Percentiles rank a stretch among this genome's conserved stretches.
Evolutionary conservation across 2,329 filamentous ascomycete species (phyloP).

Genomic region (Didymella lethalis): DNA sequence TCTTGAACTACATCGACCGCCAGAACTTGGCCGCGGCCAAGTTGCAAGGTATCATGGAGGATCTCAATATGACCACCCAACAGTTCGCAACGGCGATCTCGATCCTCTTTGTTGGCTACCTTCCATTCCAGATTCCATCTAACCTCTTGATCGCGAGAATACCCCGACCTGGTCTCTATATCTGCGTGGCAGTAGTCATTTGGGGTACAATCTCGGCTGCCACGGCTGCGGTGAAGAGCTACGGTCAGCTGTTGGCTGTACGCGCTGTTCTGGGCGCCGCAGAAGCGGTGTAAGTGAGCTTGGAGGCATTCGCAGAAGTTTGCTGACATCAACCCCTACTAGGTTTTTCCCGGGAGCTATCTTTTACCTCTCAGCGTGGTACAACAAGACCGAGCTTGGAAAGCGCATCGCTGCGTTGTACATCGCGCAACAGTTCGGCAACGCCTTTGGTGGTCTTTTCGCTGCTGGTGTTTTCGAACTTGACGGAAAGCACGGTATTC

Average conservation of each 20-base stretch:
- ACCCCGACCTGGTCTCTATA: constrained; percentile 29
- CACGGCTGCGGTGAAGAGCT: constrained; percentile 27
- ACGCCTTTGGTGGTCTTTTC: constrained; percentile 53
- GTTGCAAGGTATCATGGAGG: constrained; percentile 32
- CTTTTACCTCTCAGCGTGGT: constrained; percentile 69
- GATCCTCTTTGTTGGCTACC: constrained; percentile 62
- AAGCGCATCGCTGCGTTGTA: constrained; percentile 45
- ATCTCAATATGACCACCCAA: constrained; percentile 32
- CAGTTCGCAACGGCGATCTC: constrained; percentile 49
- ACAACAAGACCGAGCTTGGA: constrained; percentile 61
- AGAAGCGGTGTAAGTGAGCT: constrained; percentile 27
- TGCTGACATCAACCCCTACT: neutral
- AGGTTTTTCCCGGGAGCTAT: constrained; percentile 67
- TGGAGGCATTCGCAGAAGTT: neutral
- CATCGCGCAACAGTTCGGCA: constrained; percentile 49
- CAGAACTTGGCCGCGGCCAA: constrained; percentile 32
- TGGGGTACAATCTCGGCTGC: constrained; percentile 33
- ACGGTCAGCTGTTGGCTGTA: constrained; percentile 30
- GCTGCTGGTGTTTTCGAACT: constrained; percentile 47
- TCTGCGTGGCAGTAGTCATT: constrained; percentile 28
- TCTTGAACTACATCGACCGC: constrained; percentile 34
- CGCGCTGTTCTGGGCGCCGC: constrained; percentile 37
- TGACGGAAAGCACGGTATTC: constrained; percentile 33
- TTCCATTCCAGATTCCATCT: constrained; percentile 32
- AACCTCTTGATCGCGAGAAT: constrained; percentile 33